Percentiles rank a stretch among this genome's conserved stretches.
Evolutionary conservation across 208 protist species (phyloP).

Genomic region (Naegleria gruberi): DNA sequence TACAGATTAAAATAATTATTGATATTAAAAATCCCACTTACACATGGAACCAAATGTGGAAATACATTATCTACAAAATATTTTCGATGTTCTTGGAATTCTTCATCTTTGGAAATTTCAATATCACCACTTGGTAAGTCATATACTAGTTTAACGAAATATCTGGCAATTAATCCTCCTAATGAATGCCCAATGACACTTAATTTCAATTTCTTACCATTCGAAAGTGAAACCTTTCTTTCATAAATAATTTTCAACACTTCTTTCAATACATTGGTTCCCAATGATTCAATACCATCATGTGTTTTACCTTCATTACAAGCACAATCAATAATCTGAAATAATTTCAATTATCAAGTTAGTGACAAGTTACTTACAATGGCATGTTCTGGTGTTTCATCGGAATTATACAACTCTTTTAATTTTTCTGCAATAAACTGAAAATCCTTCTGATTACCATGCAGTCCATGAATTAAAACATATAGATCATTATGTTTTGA

Average conservation of each 20-base stretch:
- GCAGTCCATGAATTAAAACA: not conserved
- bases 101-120: not conserved
- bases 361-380: no score
- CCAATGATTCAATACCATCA: not conserved
- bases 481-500: no score
- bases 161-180: not conserved
- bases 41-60: not conserved
- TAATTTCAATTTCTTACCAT: not conserved
- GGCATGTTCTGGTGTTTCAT: not conserved
- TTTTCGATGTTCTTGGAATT: not conserved
- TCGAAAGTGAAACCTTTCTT: not conserved
- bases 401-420: not conserved
- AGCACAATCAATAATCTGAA: not conserved
- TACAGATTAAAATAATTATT: not conserved
- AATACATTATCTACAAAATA: not conserved
- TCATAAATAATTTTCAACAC: not conserved
- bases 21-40: not conserved
- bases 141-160: not conserved
- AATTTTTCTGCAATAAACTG: not conserved
- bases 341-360: no score
- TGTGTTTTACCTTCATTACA: not conserved
- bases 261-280: not conserved
- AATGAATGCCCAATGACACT: not conserved
- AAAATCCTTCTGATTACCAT: not conserved
- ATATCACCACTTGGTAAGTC: not conserved